Percentiles rank a stretch among this genome's conserved stretches.
phyloP scores from a whole-genome alignment of 345 rosid genomes.

The Aquilaria sinensis region DNA sequence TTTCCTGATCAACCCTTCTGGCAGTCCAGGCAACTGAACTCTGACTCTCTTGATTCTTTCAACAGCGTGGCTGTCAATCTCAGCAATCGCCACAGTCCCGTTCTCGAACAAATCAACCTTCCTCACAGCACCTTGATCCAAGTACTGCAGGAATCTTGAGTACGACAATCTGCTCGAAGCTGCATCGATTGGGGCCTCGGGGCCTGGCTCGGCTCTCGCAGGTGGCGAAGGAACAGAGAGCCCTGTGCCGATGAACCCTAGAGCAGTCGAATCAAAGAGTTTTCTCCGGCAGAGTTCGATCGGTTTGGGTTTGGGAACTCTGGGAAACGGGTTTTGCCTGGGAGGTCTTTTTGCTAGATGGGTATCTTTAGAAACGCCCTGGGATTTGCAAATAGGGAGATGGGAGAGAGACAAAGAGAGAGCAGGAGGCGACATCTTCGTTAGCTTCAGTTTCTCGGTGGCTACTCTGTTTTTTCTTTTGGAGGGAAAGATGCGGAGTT shows the following conservation, averaged over 20 bases:
- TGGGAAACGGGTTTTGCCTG: constrained; percentile 22
- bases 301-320: constrained; percentile 11
- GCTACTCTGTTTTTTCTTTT: background rate
- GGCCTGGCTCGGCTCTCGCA: constrained; percentile 41
- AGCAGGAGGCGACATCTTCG: constrained; percentile 32
- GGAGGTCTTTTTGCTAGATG: constrained; percentile 20
- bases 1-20: constrained; percentile 47
- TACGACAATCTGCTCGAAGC: constrained; percentile 53
- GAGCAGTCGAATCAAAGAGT: constrained; percentile 30
- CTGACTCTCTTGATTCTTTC: constrained; percentile 57
- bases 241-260: constrained; percentile 26
- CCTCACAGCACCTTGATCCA: constrained; percentile 49
- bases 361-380: constrained; percentile 26
- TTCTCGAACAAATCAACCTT: constrained; percentile 74
- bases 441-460: background rate
- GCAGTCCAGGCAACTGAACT: constrained; percentile 62
- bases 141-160: constrained; percentile 53
- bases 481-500: constrained; percentile 4
- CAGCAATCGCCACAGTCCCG: constrained; percentile 58
- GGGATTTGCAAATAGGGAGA: constrained; percentile 36
- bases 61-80: constrained; percentile 42
- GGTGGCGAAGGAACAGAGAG: constrained; percentile 24
- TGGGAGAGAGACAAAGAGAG: constrained; percentile 35
- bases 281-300: constrained; percentile 33
- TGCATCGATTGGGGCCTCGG: constrained; percentile 37